These are phyloP conservation scores for Metahyphopichia silvanorum DNA, from an alignment of 805 yeast species.

Conservation along the genomic window DNA sequence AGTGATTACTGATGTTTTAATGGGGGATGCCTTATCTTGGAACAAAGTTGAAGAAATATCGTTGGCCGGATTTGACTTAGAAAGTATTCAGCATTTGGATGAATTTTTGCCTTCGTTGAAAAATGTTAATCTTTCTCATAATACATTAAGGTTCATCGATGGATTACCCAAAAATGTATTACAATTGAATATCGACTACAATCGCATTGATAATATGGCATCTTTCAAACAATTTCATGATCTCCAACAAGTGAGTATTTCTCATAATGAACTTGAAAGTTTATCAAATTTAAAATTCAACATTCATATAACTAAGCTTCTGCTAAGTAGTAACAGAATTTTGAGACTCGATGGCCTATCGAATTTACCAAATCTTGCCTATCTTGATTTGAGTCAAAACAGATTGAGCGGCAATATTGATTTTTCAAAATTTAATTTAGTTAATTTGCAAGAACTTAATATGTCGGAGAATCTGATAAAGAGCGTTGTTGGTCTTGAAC, in stretches of 20 bases:
- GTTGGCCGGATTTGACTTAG: constrained; percentile 29
- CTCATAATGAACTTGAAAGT: constrained; percentile 32
- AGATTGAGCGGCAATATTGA: constrained; percentile 35
- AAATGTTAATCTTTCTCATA: constrained; percentile 38
- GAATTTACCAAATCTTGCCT: constrained; percentile 35
- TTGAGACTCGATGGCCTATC: constrained; percentile 33
- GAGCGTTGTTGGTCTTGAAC: constrained; percentile 31
- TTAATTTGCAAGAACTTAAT: constrained; percentile 41
- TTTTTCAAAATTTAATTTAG: constrained; percentile 29
- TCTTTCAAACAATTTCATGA: constrained; percentile 38
- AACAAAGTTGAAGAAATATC: constrained; percentile 33
- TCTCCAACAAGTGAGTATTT: constrained; percentile 41
- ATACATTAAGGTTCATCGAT: constrained; percentile 38
- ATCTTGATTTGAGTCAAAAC: constrained; percentile 42
- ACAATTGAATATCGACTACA: constrained; percentile 35
- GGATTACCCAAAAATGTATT: constrained; percentile 44
- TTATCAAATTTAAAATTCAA: constrained; percentile 35
- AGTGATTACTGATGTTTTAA: constrained; percentile 41
- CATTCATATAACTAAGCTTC: constrained; percentile 41
- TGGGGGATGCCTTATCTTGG: constrained; percentile 41
- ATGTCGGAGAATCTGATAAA: constrained; percentile 41
- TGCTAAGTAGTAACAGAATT: constrained; percentile 34
- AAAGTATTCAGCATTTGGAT: constrained; percentile 42
- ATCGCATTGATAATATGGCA: constrained; percentile 38
- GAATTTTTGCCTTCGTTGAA: constrained; percentile 43